These are phyloP conservation scores for Cryptosporidium viatorum DNA, from an alignment of 169 alveolate genomes.

Conservation along the genomic window DNA sequence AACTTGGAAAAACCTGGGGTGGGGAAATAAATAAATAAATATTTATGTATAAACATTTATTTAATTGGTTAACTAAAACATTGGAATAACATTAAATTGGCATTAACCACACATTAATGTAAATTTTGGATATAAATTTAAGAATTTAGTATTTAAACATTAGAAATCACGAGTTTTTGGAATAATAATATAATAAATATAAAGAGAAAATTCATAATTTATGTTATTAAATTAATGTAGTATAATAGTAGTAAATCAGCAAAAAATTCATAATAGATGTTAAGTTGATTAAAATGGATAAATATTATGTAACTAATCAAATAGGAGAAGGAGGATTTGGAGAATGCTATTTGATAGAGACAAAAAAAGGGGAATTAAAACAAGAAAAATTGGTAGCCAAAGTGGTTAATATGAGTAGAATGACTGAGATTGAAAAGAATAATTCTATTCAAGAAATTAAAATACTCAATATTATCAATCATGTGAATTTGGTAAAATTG, in stretches of 20 bases:
- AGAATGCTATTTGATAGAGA: conserved; percentile 47
- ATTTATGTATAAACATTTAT: too few species aligned
- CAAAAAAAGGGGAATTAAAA: conserved; percentile 15
- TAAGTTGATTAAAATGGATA: conserved; percentile 24
- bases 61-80: too few species aligned
- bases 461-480: conserved; percentile 36
- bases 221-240: neutral
- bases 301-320: conserved; percentile 16
- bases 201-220: neutral
- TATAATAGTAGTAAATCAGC: neutral
- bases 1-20: neutral
- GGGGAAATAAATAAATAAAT: too few species aligned
- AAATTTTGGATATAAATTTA: neutral
- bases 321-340: conserved; percentile 74
- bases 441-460: conserved; percentile 71
- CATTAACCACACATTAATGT: conserved; percentile 4
- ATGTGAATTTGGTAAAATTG: conserved; percentile 18
- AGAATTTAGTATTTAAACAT: neutral
- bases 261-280: neutral
- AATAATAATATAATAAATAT: too few species aligned
- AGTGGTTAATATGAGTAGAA: conserved; percentile 74
- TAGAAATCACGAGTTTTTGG: neutral
- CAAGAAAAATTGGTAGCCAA: conserved; percentile 53
- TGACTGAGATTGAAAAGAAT: conserved; percentile 73
- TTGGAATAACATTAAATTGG: neutral